Conservation (phyloP, 2,329 filamentous ascomycete species). For the Phialophora verrucosa region DNA sequence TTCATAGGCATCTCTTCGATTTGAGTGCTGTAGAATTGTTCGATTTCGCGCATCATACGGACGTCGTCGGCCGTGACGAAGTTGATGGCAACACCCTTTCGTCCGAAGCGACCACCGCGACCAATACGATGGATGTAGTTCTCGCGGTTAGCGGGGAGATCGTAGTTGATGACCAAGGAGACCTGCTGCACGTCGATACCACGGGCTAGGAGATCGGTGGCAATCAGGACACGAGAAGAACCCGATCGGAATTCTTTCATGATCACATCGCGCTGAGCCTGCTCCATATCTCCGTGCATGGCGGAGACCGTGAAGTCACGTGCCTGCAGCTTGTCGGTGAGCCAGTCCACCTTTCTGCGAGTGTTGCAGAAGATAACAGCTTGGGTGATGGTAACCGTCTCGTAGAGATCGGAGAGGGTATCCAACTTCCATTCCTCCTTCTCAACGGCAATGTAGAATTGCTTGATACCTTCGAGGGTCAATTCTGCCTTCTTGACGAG, state of each 20-base stretch:
- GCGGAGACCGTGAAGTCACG: slow-evolving; percentile 99
- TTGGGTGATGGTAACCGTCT: slow-evolving; percentile 99
- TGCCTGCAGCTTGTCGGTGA: slow-evolving; percentile 97
- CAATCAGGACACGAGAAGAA: slow-evolving; percentile 97
- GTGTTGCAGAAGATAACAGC: slow-evolving; percentile 99
- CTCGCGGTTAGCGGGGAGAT: slow-evolving; percentile 97
- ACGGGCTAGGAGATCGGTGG: slow-evolving; percentile 96
- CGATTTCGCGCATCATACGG: slow-evolving; percentile 99
- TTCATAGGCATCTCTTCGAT: slow-evolving; percentile 99
- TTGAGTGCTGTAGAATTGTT: slow-evolving; percentile 99
- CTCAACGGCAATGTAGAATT: slow-evolving; percentile 99
- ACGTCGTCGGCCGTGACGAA: slow-evolving; percentile 99
- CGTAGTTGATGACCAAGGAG: slow-evolving; percentile 99
- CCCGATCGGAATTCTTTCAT: slow-evolving; percentile 99
- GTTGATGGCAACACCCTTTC: slow-evolving; percentile 99
- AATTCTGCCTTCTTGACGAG: slow-evolving; percentile 99
- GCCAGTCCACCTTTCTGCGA: slow-evolving; percentile 99
- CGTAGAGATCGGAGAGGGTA: slow-evolving; percentile 97
- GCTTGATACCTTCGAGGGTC: slow-evolving; percentile 99
- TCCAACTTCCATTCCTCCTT: slow-evolving; percentile 99
- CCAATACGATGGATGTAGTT: slow-evolving; percentile 99
- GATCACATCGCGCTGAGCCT: slow-evolving; percentile 95
- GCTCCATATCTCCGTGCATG: slow-evolving; percentile 99
- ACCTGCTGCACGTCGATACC: slow-evolving; percentile 99
- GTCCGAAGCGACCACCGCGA: slow-evolving; percentile 98